phyloP scores from a whole-genome alignment of 169 alveolate species.

The Plasmodium gallinaceum region DNA sequence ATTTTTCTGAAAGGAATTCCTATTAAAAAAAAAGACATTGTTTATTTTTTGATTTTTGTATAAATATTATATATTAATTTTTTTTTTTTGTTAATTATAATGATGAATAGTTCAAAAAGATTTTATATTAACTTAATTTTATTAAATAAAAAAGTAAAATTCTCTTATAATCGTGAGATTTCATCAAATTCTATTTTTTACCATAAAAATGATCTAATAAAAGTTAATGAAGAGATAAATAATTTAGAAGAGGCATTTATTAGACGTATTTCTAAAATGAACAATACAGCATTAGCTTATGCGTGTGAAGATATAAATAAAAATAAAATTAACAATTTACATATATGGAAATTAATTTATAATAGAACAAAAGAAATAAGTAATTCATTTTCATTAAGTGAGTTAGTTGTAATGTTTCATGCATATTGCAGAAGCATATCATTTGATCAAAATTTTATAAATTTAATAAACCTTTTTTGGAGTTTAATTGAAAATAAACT shows the following conservation, averaged over 20 bases:
- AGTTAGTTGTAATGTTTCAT: conserved; percentile 51
- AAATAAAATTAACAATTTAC: conserved; percentile 36
- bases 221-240: conserved; percentile 39
- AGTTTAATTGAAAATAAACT: conserved; percentile 38
- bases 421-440: conserved; percentile 69
- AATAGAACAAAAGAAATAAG: conserved; percentile 39
- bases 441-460: conserved; percentile 19
- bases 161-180: neutral
- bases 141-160: neutral
- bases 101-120: neutral
- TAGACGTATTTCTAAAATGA: conserved; percentile 61
- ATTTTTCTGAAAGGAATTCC: too few species aligned
- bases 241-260: conserved; percentile 50
- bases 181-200: neutral
- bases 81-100: neutral
- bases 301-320: conserved; percentile 54
- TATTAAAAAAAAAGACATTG: too few species aligned
- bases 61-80: too few species aligned
- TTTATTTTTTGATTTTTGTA: too few species aligned
- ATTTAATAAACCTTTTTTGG: conserved; percentile 57
- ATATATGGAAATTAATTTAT: conserved; percentile 61
- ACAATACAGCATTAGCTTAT: conserved; percentile 55
- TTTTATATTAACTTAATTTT: neutral
- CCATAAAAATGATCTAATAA: conserved; percentile 13
- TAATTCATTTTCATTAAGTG: conserved; percentile 38